Evolutionary conservation across 2,329 filamentous ascomycete species (phyloP), one percentile per base, ranked within the genome.

Genomic region (Thelonectria discophora): DNA sequence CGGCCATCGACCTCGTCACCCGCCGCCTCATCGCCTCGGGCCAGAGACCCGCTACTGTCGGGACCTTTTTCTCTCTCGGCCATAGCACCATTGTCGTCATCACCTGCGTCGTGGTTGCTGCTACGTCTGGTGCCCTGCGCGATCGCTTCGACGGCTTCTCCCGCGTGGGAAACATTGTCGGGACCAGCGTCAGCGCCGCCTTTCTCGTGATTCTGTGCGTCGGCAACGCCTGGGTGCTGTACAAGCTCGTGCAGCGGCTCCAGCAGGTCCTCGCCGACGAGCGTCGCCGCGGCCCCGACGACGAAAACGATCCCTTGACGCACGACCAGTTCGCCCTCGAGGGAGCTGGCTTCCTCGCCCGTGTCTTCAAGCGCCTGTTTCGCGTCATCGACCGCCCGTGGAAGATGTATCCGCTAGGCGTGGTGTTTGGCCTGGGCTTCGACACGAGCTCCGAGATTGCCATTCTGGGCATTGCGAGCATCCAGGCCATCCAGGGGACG

Each of bases 391-490:
- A 90, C 69, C 79, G 86, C 5, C 90, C 92, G 0, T 98, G 94
- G 94, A 98, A 98, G 77, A 97, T 97, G 93, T 95, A 96, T 68
- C 93, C 93, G 0, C 80, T 97, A 0, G 94, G 94, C 0, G 84
- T 98, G 0, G 80, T 98, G 5, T 98, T 94, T 72, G 95, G 94
- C 0, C 82, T 98, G 0, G 95, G 94, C 0, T 98, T 99, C 74
- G 95, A 98, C 74, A 98, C 95, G 0, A 96, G 91, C 42, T 97
- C 92, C 8, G 94, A 99, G 76, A 92, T 98, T 71, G 94, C 95
- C 0, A 84, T 99, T 8, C 79, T 99, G 1, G 95, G 94, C 0
- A 97, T 98, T 65, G 91, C 92, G 0, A 93, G 91, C 30, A 88
- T 99, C 2, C 91, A 97, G 71, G 94, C 91, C 0, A 88, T 93